Evolutionary conservation across 208 protist genomes (phyloP), one percentile per base, ranked within the genome.

Genomic region (Acanthamoeba lenticulata): DNA sequence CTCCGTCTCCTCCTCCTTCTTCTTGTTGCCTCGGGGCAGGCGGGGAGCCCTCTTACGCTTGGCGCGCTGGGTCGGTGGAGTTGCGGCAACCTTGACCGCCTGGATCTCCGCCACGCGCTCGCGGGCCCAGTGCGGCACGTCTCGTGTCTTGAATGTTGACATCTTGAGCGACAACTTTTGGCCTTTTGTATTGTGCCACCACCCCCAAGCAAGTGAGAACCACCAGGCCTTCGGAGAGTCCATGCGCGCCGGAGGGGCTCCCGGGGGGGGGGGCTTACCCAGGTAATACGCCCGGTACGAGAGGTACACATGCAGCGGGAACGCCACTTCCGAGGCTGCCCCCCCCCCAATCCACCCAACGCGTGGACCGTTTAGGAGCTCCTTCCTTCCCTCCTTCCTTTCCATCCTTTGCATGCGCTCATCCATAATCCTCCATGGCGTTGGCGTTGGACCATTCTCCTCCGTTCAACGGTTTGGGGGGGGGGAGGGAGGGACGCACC

Each of bases 101-200:
- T 27, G 62, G 2, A 81, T 81, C 72, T 81, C 72, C 2, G 17
- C 9, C 24, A 81, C 24, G 2, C 72, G 32, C 72, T 81, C 42
- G 17, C 47, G 72, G 2, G 72, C 72, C 72, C 72, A 81, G n/a
- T 81, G 72, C 2, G 72, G 72, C 36, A 81, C 72, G 38, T 81
- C 21, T 2, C 72, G 34, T 19, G 72, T 81, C 72, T 81, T 81
- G 40, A 81, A 81, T 38, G 72, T 81, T n/a, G 72, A 81, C 72
- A 81, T 81, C n/a, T 81, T 81, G 11, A 81, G 40, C 24, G 72
- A 81, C 72, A 81, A 38, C 72, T 81, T 81, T 17, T 81, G 72
- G 21, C 72, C 72, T 81, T n/a, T n/a, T n/a, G n/a, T n/a, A n/a
- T n/a, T n/a, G n/a, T n/a, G n/a, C n/a, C n/a, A n/a, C n/a, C n/a